These are phyloP conservation scores for Cryphonectria radicalis DNA, from an alignment of 2,329 filamentous ascomycete species.

Conservation along the genomic window DNA sequence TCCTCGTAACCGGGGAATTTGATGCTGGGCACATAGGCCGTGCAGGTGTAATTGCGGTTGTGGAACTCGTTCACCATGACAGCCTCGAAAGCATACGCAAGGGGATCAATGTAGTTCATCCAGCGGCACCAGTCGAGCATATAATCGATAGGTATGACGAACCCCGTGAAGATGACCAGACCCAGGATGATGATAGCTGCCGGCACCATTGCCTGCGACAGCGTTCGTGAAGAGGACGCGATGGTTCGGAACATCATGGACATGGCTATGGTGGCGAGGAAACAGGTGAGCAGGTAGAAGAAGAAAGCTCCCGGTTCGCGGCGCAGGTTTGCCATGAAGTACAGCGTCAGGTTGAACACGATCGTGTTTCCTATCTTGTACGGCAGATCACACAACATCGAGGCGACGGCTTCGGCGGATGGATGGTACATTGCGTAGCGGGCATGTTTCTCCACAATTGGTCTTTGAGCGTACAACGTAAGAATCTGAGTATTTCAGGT, in stretches of 20 bases:
- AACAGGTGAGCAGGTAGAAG: constrained; percentile 79
- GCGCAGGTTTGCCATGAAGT: constrained; percentile 85
- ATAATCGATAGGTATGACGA: constrained; percentile 66
- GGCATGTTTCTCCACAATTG: constrained; percentile 88
- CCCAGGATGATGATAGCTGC: constrained; percentile 65
- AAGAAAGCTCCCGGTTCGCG: constrained; percentile 79
- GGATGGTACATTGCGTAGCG: constrained; percentile 90
- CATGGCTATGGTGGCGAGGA: constrained; percentile 75
- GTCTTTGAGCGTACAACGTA: constrained; percentile 84
- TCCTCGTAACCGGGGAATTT: constrained; percentile 43
- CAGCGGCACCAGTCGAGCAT: constrained; percentile 83
- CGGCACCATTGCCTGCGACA: constrained; percentile 66
- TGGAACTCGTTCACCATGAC: constrained; percentile 86
- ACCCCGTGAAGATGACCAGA: constrained; percentile 73
- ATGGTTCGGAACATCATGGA: constrained; percentile 86
- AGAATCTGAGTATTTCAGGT: constrained; percentile 61
- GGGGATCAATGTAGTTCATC: constrained; percentile 81
- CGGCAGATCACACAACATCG: constrained; percentile 84
- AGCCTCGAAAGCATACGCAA: constrained; percentile 79
- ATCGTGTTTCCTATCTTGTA: constrained; percentile 78
- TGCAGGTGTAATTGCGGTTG: constrained; percentile 61
- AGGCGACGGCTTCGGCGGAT: constrained; percentile 83
- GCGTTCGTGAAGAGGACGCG: constrained; percentile 73
- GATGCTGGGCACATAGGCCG: constrained; percentile 48
- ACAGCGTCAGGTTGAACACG: constrained; percentile 78